These are phyloP conservation scores for Hypericum androsaemum DNA, from an alignment of 345 rosid species.

Conservation along the genomic window DNA sequence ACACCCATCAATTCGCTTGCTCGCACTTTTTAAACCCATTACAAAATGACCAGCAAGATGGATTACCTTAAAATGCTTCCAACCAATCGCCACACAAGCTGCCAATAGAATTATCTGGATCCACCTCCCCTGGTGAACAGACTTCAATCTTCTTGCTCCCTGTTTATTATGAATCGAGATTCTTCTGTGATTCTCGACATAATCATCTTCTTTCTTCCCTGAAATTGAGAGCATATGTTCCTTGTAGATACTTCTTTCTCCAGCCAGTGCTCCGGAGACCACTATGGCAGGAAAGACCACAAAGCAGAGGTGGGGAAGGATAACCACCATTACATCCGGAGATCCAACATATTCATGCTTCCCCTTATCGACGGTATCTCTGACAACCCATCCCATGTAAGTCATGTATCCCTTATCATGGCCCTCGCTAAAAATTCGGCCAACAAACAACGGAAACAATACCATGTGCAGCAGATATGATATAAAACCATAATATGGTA, in stretches of 20 bases:
- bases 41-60: neutral
- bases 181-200: slow-evolving; percentile 23
- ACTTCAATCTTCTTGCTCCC: slow-evolving; percentile 20
- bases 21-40: too few relatives aligned
- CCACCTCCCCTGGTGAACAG: slow-evolving; percentile 29
- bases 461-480: slow-evolving; percentile 56
- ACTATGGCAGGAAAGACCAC: slow-evolving; percentile 57
- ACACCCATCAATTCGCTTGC: neutral
- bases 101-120: slow-evolving; percentile 44
- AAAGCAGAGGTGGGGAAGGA: slow-evolving; percentile 68
- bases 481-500: slow-evolving; percentile 55
- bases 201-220: slow-evolving; percentile 74
- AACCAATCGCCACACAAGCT: slow-evolving; percentile 50
- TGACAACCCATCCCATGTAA: slow-evolving; percentile 72
- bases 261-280: slow-evolving; percentile 43
- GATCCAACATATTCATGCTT: slow-evolving; percentile 49
- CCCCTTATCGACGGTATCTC: slow-evolving; percentile 18
- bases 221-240: slow-evolving; percentile 40
- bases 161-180: slow-evolving; percentile 12
- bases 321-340: slow-evolving; percentile 78
- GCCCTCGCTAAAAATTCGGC: slow-evolving; percentile 53
- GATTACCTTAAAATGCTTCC: slow-evolving; percentile 72
- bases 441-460: slow-evolving; percentile 65
- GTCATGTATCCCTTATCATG: slow-evolving; percentile 64
- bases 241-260: slow-evolving; percentile 52